Percentiles rank a stretch among this genome's conserved stretches.
Conservation (phyloP, 192 early-diverging fungal genomes). For the Gamsiella multidivaricata region DNA sequence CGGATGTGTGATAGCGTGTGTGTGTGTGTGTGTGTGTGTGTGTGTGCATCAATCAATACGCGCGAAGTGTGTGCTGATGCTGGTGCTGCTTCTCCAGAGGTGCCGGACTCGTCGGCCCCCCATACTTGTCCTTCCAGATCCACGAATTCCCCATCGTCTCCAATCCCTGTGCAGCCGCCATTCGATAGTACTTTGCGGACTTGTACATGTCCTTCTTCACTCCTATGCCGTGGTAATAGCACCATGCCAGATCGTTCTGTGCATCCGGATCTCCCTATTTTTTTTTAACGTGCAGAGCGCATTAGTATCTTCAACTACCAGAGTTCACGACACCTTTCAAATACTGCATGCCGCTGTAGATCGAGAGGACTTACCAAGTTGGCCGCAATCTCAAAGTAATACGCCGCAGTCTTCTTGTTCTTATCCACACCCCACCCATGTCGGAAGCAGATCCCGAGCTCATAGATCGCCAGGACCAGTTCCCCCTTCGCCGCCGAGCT, state of each 20-base stretch:
- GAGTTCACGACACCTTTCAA: too few species aligned
- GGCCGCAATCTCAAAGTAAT: conserved; percentile 86
- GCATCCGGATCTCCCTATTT: conserved; percentile 80
- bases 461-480: conserved; percentile 81
- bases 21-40: too few species aligned
- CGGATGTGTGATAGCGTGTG: too few species aligned
- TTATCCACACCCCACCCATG: conserved; percentile 86
- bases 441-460: conserved; percentile 80
- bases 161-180: conserved; percentile 74
- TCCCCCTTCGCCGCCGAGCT: conserved; percentile 71
- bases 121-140: conserved; percentile 85
- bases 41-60: not conserved
- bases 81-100: conserved; percentile 14
- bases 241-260: conserved; percentile 77
- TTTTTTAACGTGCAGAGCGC: too few species aligned
- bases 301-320: too few species aligned
- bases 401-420: conserved; percentile 75
- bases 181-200: conserved; percentile 80
- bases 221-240: conserved; percentile 79
- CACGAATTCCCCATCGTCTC: conserved; percentile 82
- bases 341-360: too few species aligned
- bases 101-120: conserved; percentile 44
- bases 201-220: conserved; percentile 79
- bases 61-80: conserved; percentile 4
- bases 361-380: conserved; percentile 61